Evolutionary conservation across 306 rosid species (phyloP).

Genomic region (Cucurbita moschata): DNA sequence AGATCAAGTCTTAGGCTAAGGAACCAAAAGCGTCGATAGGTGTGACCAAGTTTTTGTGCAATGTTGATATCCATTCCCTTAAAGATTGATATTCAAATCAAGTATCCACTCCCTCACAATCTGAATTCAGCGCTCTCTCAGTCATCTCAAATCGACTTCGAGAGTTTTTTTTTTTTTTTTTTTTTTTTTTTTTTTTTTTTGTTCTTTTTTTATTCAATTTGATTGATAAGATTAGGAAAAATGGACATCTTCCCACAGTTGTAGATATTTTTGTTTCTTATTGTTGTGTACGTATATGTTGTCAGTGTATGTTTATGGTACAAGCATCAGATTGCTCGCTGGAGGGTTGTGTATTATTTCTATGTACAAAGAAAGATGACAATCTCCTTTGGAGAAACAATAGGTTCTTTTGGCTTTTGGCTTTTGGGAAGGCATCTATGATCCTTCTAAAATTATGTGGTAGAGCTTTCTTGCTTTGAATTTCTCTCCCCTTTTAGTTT

Average conservation of each 20-base stretch:
- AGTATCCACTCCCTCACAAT: neutral
- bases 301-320: neutral
- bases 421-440: neutral
- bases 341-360: neutral
- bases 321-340: neutral
- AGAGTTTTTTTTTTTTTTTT: neutral
- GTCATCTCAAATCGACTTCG: neutral
- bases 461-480: neutral
- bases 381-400: neutral
- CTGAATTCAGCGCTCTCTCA: neutral
- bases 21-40: neutral
- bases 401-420: neutral
- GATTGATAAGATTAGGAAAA: neutral
- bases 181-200: neutral
- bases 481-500: neutral
- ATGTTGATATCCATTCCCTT: neutral
- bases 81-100: neutral
- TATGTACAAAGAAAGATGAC: neutral
- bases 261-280: neutral
- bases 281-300: neutral
- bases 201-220: neutral
- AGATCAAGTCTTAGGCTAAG: conserved; percentile 1
- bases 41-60: neutral
- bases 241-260: neutral
- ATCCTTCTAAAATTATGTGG: neutral